Base-by-base conservation (phyloP, 768 basidiomycete species). In the Naganishia kalamii region DNA sequence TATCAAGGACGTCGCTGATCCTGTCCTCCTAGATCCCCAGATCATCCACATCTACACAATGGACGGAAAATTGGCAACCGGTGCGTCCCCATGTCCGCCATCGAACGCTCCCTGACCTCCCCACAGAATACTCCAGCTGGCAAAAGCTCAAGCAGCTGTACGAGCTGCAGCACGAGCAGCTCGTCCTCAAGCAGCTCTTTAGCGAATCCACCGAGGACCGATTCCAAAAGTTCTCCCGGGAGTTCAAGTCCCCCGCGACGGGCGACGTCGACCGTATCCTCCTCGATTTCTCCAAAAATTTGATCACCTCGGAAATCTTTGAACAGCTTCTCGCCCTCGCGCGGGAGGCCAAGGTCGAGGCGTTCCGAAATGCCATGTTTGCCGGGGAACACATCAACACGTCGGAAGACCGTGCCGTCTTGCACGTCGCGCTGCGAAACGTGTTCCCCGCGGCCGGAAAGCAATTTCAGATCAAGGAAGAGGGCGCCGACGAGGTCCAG, bases 351-450 rank as follows among this genome's bases (percentile, higher is more conserved):
- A 80, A 85, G 51, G 85, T 98, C 63, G 92, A 96, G 83, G 74
- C 82, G 23, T 85, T 83, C 76, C 85, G 93, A 60, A 88, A 97
- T 79, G 86, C 86, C 79, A 96, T 98, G 92, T 97, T 94, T 76
- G 79, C 87, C 1, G 94, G 96, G 48, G 86, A 89, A 77, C 96
- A 96, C 79, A 97, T 98, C 84, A 98, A 98, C 82, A 98, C 93
- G 19, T 93, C 92, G 25, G 96, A 98, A 78, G 93, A 90, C 74
- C 91, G 96, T 62, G 90, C 96, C 1, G 96, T 98, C 6, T 84
- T 99, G 2, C 96, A 99, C 78, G 82, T 97, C 66, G 94, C 96
- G 5, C 84, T 99, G 54, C 87, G 96, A 69, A 81, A 83, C 78
- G 65, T 77, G 57, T 86, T 68, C 62, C 75, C 69, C 12, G 87